Evolutionary conservation across 2,329 filamentous ascomycete species (phyloP), one percentile per base, ranked within the genome.

Genomic region (Diaporthe citri): DNA sequence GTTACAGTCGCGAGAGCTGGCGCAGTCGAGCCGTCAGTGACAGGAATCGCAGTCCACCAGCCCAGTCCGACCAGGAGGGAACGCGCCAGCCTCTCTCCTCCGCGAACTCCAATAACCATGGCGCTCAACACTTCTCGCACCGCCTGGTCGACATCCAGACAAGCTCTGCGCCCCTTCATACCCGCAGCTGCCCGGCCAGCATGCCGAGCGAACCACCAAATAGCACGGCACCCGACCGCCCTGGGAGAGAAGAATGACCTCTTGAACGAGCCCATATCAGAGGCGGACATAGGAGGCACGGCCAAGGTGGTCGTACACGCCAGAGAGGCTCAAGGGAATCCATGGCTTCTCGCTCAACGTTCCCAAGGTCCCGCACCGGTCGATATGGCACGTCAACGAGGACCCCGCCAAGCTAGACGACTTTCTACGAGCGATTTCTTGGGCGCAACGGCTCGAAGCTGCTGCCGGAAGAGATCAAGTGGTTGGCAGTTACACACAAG

Each of bases 401-500:
- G 91, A 96, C 81, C 94, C 94, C 13, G 88, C 87, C 78, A 88
- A 88, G 80, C 87, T 99, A 73, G 93, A 98, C 82, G 87, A 90
- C 66, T 93, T 93, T 95, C 83, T 97, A 98, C 84, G 88, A 90
- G 78, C 88, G 88, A 71, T 90, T 98, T 79, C 86, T 98, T 73
- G 96, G 96, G 8, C 87, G 87, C 62, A 91, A 90, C 60, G 94
- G 94, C 74, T 90, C 94, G 78, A 90, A 89, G 79, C 83, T 97
- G 82, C 88, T 99, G 74, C 92, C 93, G 2, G 96, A 98, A 22
- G 96, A 99, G 86, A 88, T 97, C 77, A 98, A 98, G 86, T 99
- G 97, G 97, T 87, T 98, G 81, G 96, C 96, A 41, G 91, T 99
- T 73, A 99, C 97, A 78, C 97, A 98, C 85, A 98, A 98, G 90